Conservation (phyloP, 108 stramenopile species). For the Skeletonema costatum region DNA sequence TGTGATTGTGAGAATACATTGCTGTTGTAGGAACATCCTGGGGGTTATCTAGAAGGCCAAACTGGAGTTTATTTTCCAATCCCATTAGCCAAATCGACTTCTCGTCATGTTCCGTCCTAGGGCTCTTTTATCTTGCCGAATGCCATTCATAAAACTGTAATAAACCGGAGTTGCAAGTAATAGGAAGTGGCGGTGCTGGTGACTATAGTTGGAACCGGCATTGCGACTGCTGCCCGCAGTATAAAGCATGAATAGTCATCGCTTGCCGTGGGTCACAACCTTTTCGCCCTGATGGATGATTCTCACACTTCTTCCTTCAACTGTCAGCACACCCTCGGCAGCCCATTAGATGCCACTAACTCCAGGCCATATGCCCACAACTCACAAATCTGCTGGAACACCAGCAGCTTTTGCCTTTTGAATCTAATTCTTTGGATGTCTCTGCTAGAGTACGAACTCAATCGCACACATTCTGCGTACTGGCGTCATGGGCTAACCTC, state of each 20-base stretch:
- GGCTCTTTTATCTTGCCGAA: conserved; percentile 41
- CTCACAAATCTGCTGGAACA: conserved; percentile 57
- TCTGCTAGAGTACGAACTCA: conserved; percentile 73
- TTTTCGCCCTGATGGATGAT: neutral
- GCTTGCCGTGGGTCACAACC: conserved; percentile 18
- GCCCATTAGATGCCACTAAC: conserved; percentile 62
- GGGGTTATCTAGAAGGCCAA: conserved; percentile 73
- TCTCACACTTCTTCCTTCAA: conserved; percentile 49
- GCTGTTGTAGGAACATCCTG: conserved; percentile 73
- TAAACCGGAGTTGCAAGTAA: conserved; percentile 70
- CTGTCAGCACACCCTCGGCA: conserved; percentile 28
- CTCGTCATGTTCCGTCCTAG: conserved; percentile 41
- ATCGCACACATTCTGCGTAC: conserved; percentile 90
- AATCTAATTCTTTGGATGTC: conserved; percentile 56
- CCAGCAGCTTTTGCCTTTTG: conserved; percentile 30
- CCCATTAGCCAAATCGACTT: conserved; percentile 50
- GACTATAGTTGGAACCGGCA: conserved; percentile 85
- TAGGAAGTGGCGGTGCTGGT: conserved; percentile 86
- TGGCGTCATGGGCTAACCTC: conserved; percentile 43
- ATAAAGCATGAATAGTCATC: conserved; percentile 75
- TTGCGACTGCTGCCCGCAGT: conserved; percentile 86
- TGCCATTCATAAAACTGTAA: conserved; percentile 61
- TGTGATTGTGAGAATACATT: conserved; percentile 12
- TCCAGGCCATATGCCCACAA: conserved; percentile 62
- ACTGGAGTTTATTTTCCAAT: conserved; percentile 62